phyloP scores from a whole-genome alignment of 2,329 filamentous ascomycete species.

The Sclerotinia minor region DNA sequence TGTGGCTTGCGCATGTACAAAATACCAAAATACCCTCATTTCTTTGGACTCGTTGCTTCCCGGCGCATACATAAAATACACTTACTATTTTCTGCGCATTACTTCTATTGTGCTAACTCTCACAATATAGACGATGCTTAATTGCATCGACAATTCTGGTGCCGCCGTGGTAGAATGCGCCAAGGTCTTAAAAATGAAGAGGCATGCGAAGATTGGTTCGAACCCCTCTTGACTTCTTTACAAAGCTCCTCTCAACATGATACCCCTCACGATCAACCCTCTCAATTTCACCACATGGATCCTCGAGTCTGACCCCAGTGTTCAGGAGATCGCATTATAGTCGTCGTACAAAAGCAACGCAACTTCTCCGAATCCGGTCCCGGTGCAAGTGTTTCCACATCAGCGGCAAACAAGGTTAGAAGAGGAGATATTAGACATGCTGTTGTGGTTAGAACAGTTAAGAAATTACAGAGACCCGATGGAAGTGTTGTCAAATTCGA shows the following conservation, averaged over 20 bases:
- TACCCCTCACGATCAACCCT: background rate
- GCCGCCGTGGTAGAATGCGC: slow-evolving; percentile 96
- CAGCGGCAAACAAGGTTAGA: slow-evolving; percentile 86
- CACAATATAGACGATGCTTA: slow-evolving; percentile 81
- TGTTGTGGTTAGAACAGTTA: slow-evolving; percentile 87
- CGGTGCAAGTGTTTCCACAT: slow-evolving; percentile 69
- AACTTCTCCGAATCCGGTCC: slow-evolving; percentile 70
- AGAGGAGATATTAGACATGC: slow-evolving; percentile 96
- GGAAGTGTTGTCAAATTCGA: slow-evolving; percentile 91
- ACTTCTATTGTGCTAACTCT: background rate
- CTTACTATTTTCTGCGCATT: background rate
- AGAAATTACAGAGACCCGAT: slow-evolving; percentile 83
- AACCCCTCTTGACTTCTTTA: slow-evolving; percentile 13
- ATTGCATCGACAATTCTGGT: slow-evolving; percentile 98
- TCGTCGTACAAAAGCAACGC: slow-evolving; percentile 96
- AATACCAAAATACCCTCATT: background rate
- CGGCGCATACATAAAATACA: slow-evolving; percentile 6
- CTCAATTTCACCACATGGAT: background rate
- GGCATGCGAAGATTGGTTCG: slow-evolving; percentile 83
- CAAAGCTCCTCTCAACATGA: slow-evolving; percentile 5
- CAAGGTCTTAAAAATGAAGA: slow-evolving; percentile 88
- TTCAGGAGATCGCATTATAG: slow-evolving; percentile 90
- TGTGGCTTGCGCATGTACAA: slow-evolving; percentile 3
- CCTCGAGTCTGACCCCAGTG: slow-evolving; percentile 11
- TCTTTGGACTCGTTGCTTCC: background rate